These are phyloP conservation scores for Diaporthe citriasiana DNA, from an alignment of 2,329 filamentous ascomycete genomes.

Conservation along the genomic window DNA sequence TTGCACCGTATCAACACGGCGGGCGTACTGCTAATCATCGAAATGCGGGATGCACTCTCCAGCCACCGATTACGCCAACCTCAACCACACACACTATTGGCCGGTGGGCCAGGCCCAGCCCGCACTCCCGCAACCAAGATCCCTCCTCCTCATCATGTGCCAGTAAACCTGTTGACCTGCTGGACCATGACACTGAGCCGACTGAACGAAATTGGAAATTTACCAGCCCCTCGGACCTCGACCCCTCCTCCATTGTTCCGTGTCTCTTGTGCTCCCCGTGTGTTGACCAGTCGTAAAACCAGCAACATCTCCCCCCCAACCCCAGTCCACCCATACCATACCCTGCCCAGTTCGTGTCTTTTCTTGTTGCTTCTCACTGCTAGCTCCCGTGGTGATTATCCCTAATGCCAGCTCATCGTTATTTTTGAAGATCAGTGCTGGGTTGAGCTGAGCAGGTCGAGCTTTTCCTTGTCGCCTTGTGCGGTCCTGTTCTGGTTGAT, in stretches of 20 bases:
- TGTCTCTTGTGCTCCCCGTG: background rate
- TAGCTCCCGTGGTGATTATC: background rate
- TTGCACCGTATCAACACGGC: conserved; percentile 17
- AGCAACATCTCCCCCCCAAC: conserved; percentile 13
- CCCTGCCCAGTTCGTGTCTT: conserved; percentile 13
- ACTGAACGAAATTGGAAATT: background rate
- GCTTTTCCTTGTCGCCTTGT: background rate
- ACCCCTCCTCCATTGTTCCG: conserved; percentile 19
- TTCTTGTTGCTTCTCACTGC: conserved; percentile 9
- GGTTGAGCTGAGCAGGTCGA: conserved; percentile 14
- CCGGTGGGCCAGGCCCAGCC: conserved; percentile 17
- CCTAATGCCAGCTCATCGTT: conserved; percentile 32
- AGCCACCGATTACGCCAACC: conserved; percentile 33
- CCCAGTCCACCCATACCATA: conserved; percentile 7
- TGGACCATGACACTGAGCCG: background rate
- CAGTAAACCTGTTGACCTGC: conserved; percentile 13
- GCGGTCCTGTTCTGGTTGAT: background rate
- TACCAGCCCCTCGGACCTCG: conserved; percentile 27
- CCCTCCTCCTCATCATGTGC: conserved; percentile 23
- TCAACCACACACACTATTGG: conserved; percentile 19
- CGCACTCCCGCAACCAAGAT: conserved; percentile 12
- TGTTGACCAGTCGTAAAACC: conserved; percentile 20
- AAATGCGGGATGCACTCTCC: conserved; percentile 12
- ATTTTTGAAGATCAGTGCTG: conserved; percentile 21
- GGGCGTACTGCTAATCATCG: background rate